These are phyloP conservation scores for Calycina marina DNA, from an alignment of 2,329 filamentous ascomycete species.

Conservation along the genomic window DNA sequence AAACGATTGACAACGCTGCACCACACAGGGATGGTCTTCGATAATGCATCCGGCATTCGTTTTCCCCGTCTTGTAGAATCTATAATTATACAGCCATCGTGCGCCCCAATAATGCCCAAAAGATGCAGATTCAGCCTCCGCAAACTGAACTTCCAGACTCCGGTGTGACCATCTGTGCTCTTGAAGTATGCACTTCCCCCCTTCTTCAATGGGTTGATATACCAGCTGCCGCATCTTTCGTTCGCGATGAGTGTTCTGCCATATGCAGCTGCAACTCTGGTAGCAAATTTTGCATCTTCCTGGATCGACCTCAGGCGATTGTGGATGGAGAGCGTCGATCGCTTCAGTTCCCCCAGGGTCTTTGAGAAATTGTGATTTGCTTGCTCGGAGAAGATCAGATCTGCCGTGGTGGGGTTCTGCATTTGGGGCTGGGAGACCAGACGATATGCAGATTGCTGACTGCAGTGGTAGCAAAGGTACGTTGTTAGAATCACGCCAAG, in stretches of 20 bases:
- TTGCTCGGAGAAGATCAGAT: conserved; percentile 28
- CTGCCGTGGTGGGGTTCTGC: conserved; percentile 30
- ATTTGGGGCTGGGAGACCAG: too few relatives aligned
- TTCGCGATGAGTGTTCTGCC: conserved; percentile 70
- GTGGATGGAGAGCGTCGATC: conserved; percentile 59
- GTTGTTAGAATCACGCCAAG: too few relatives aligned
- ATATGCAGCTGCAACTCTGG: conserved; percentile 37
- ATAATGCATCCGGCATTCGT: conserved; percentile 87
- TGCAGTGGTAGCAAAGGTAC: too few relatives aligned
- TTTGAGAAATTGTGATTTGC: conserved; percentile 51
- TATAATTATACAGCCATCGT: conserved; percentile 72
- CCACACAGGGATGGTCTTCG: conserved; percentile 91
- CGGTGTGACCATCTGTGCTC: conserved; percentile 86
- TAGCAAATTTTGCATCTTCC: conserved; percentile 62
- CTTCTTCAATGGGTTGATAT: conserved; percentile 54
- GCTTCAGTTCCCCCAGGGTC: conserved; percentile 57
- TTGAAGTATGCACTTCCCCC: conserved; percentile 82
- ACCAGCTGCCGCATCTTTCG: conserved; percentile 94
- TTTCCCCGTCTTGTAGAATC: conserved; percentile 91
- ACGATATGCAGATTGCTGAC: too few relatives aligned
- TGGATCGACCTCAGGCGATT: conserved; percentile 74
- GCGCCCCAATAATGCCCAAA: conserved; percentile 46
- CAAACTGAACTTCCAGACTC: conserved; percentile 81
- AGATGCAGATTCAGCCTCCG: conserved; percentile 75
- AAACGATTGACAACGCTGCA: conserved; percentile 70